Base-by-base conservation (phyloP, 169 alveolate species). In the Eimeria zaria region DNA sequence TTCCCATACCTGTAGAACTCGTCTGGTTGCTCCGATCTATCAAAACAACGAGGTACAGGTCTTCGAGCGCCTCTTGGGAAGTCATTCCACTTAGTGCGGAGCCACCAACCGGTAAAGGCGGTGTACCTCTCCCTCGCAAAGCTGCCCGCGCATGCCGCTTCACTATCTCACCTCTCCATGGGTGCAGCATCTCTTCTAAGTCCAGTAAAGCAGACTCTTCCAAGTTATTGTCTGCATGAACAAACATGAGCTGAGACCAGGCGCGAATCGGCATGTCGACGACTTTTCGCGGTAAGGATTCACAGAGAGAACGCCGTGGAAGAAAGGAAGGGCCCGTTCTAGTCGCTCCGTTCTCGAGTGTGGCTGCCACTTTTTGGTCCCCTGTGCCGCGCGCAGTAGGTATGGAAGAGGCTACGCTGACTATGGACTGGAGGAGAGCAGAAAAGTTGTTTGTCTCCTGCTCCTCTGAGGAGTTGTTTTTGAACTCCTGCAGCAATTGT, bases 171-270 rank as follows among this genome's bases (percentile, higher is more conserved):
- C 95, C 94, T 27, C 95, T 92, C 76, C 95, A 95, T 74, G 98
- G 98, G 41, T 91, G 91, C 53, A 96, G 81, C 96, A 97, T 90
- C 69, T 97, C 98, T 46, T 94, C 97, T 80, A 97, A 64, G 76
- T 97, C 98, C 46, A 90, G 96, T 30, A 97, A 95, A 4, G 98
- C 96, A 89, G 97, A 95, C 55, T 96, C 97, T 51, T 97, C 98
- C 58, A 97, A 85, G 84, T 97, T 97, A 90, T 97, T 97, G 92
- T 97, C 98, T 14, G 98, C 98, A 89, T 97, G 98, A n/a, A 97
- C 88, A 83, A 95, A 97, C 55, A 97, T 60, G 71, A 97, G 95
- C 73, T 97, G 98, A 12, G 97, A 81, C 97, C 97, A 97, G 48
- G 88, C 90, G 30, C 89, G 96, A 27, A 48, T 27, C 11, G 96